phyloP scores from a whole-genome alignment of 176 grass and related monocot species.

The Carex cristatella region DNA sequence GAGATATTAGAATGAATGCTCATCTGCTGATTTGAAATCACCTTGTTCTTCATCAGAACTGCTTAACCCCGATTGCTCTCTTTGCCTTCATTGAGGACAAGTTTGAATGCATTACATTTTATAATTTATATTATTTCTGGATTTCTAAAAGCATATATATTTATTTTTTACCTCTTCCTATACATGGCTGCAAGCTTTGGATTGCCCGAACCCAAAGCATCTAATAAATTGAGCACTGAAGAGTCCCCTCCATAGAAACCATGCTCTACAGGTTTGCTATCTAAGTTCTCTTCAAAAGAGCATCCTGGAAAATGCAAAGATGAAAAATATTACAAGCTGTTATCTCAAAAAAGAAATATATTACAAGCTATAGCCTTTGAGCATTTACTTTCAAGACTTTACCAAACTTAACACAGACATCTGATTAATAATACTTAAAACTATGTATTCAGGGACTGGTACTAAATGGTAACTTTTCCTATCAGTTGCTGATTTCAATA shows the following conservation, averaged over 20 bases:
- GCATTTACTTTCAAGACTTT: neutral
- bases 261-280: neutral
- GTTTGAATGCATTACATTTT: neutral
- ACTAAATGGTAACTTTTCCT: too few species aligned
- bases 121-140: neutral
- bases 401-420: neutral
- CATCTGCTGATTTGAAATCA: neutral
- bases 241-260: neutral
- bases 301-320: conserved; percentile 14
- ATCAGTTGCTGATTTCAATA: too few species aligned
- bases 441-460: too few species aligned
- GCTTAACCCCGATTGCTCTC: conserved; percentile 31
- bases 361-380: neutral
- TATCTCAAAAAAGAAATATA: too few species aligned
- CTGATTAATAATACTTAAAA: too few species aligned
- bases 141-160: neutral
- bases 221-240: conserved; percentile 25
- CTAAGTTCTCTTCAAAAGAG: conserved; percentile 12
- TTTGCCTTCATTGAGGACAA: conserved; percentile 14
- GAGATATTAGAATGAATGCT: too few species aligned
- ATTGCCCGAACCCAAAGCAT: conserved; percentile 23
- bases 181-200: conserved; percentile 28
- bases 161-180: conserved; percentile 26
- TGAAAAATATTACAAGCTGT: neutral
- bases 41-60: conserved; percentile 24